Evolutionary conservation across 2,329 filamentous ascomycete species (phyloP), one percentile per base, ranked within the genome.

Genomic region (Sclerotiophoma versabilis): DNA sequence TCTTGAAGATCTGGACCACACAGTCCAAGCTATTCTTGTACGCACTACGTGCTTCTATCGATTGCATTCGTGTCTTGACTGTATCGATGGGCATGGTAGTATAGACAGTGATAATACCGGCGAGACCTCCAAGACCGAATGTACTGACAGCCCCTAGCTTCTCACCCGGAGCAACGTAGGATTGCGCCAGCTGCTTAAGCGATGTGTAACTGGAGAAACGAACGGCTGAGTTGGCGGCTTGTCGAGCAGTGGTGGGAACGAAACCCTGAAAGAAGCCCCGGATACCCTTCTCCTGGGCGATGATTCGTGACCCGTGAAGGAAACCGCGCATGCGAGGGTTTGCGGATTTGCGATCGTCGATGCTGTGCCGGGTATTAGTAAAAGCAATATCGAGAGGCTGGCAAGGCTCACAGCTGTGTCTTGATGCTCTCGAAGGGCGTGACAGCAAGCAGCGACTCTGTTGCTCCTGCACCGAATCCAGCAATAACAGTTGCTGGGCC

Each of bases 381-480:
- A 27, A 8, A 11, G 11, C 9, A 1, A 19, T n/a, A n/a, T n/a
- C n/a, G n/a, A n/a, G n/a, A n/a, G n/a, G n/a, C n/a, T n/a, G 3
- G 43, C 15, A 14, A 61, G 39, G 25, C 66, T 54, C 43, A 75
- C 84, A 99, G 80, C 65, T 96, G 96, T 44, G 95, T 99, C 82
- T 99, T 99, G 78, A 99, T 97, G 69, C 91, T 96, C 79, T 99
- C 95, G 54, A 96, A 97, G 0, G 95, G 95, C 27, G 95, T 99
- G 27, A 99, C 95, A 10, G 95, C 95, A 3, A 99, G 79, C 45
- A 97, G 79, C 3, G 91, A 96, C 79, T 99, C 95, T 2, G 93
- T 98, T 45, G 96, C 90, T 51, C 95, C 95, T 8, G 95, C 95
- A 54, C 93, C 91, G 71, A 99, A 96, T 3, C 95, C 95, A 33